Evolutionary conservation across 2,329 filamentous ascomycete species (phyloP).

Genomic region (Helotiales sp.): DNA sequence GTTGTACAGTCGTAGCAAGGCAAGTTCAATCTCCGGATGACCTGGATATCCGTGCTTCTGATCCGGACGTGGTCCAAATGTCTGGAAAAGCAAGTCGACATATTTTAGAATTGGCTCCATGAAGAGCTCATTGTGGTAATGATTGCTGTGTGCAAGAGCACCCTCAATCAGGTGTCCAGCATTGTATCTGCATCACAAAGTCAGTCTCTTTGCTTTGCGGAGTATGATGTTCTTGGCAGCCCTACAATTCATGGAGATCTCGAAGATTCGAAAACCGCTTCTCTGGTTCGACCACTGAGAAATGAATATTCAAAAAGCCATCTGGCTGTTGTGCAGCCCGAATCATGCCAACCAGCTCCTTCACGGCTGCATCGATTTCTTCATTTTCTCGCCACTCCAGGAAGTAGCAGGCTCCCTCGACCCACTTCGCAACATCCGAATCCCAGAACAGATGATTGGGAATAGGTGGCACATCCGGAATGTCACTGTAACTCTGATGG

Average conservation of each 20-base stretch:
- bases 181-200: conserved; percentile 47
- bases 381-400: conserved; percentile 43
- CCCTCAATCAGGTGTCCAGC: conserved; percentile 63
- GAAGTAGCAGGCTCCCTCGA: conserved; percentile 62
- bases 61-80: conserved; percentile 49
- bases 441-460: conserved; percentile 63
- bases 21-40: conserved; percentile 56
- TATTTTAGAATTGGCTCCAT: conserved; percentile 55
- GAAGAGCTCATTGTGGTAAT: conserved; percentile 52
- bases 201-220: background rate
- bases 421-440: conserved; percentile 58
- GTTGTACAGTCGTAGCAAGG: conserved; percentile 46
- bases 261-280: conserved; percentile 58
- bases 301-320: conserved; percentile 65
- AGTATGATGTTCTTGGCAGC: background rate
- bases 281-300: conserved; percentile 56
- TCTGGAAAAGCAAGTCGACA: conserved; percentile 49
- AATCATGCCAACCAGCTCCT: conserved; percentile 60
- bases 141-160: conserved; percentile 54
- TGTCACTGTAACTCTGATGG: conserved; percentile 53
- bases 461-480: conserved; percentile 52
- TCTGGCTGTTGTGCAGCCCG: conserved; percentile 55
- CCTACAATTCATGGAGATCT: conserved; percentile 62
- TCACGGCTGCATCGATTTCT: conserved; percentile 50
- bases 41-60: conserved; percentile 61